Conservation (phyloP, 768 basidiomycete species). For the Tricholoma hemisulphureum region DNA sequence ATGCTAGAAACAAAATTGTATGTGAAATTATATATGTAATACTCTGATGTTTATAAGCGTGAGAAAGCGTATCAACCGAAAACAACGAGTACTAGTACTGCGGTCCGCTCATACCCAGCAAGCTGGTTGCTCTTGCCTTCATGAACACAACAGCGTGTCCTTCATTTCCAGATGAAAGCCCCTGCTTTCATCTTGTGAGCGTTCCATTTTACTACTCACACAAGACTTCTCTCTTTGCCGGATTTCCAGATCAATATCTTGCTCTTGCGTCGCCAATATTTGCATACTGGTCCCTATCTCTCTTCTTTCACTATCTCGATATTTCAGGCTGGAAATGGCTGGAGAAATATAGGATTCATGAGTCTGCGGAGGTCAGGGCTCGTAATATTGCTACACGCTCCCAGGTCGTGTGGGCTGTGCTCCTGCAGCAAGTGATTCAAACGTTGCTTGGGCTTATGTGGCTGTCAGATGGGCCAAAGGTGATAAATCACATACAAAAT, state of each 20-base stretch:
- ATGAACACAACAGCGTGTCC: conserved; percentile 41
- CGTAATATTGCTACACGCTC: conserved; percentile 71
- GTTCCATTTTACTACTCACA: conserved; percentile 58
- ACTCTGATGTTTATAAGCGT: too few relatives aligned
- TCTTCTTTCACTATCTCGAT: conserved; percentile 83
- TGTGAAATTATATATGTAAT: too few relatives aligned
- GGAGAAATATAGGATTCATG: conserved; percentile 85
- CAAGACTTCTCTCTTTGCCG: conserved; percentile 46
- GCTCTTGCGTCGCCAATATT: conserved; percentile 73
- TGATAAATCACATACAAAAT: conserved; percentile 39
- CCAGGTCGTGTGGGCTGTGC: conserved; percentile 76
- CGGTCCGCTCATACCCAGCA: too few relatives aligned
- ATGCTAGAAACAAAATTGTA: conserved; percentile 18
- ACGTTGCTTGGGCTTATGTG: conserved; percentile 70
- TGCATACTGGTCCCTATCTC: conserved; percentile 81
- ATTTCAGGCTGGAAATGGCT: conserved; percentile 72
- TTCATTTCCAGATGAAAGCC: conserved; percentile 30
- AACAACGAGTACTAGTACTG: too few relatives aligned
- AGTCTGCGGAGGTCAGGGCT: conserved; percentile 71
- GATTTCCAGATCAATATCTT: conserved; percentile 67
- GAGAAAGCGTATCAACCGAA: too few relatives aligned
- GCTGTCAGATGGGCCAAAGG: conserved; percentile 47
- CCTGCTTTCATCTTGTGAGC: conserved; percentile 33
- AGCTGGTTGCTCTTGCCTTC: conserved; percentile 4
- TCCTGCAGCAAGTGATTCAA: conserved; percentile 85